Percentiles rank a stretch among this genome's conserved stretches.
phyloP scores from a whole-genome alignment of 202 grass and related monocot species.

The Digitaria exilis region DNA sequence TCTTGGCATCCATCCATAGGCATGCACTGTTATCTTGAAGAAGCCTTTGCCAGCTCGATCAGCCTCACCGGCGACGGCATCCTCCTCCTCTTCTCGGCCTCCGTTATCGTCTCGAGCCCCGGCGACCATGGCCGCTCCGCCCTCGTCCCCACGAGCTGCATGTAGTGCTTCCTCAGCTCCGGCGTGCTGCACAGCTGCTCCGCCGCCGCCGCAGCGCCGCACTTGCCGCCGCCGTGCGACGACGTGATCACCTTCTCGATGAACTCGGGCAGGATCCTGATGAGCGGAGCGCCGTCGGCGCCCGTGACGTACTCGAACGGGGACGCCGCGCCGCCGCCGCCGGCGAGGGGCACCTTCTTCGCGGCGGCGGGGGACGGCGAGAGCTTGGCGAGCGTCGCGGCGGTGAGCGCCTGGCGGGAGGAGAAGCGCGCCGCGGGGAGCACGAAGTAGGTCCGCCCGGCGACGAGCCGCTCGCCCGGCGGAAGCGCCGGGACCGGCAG shows the following conservation, averaged over 20 bases:
- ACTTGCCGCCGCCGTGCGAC: background rate
- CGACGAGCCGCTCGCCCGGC: conserved; percentile 45
- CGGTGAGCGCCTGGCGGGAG: conserved; percentile 61
- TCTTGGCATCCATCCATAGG: background rate
- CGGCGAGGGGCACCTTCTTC: conserved; percentile 47
- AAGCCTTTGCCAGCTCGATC: conserved; percentile 32
- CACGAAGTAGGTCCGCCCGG: conserved; percentile 87
- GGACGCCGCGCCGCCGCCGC: conserved; percentile 22
- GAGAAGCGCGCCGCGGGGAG: conserved; percentile 69
- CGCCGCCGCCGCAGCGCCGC: background rate
- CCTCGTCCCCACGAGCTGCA: conserved; percentile 65
- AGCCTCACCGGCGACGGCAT: conserved; percentile 43
- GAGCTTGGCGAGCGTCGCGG: conserved; percentile 70
- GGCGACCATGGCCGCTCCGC: conserved; percentile 82
- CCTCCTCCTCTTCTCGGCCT: conserved; percentile 49
- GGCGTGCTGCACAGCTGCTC: conserved; percentile 79
- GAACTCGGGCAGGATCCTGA: conserved; percentile 82
- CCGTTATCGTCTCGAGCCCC: conserved; percentile 80
- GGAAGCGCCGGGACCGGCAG: conserved; percentile 67
- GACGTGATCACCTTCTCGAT: conserved; percentile 67
- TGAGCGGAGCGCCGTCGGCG: conserved; percentile 63
- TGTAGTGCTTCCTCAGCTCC: conserved; percentile 93
- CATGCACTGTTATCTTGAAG: conserved; percentile 29
- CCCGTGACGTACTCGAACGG: conserved; percentile 84
- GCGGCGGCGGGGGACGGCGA: conserved; percentile 48